phyloP scores from a whole-genome alignment of 768 basidiomycete species.

The Mycena rebaudengoi region DNA sequence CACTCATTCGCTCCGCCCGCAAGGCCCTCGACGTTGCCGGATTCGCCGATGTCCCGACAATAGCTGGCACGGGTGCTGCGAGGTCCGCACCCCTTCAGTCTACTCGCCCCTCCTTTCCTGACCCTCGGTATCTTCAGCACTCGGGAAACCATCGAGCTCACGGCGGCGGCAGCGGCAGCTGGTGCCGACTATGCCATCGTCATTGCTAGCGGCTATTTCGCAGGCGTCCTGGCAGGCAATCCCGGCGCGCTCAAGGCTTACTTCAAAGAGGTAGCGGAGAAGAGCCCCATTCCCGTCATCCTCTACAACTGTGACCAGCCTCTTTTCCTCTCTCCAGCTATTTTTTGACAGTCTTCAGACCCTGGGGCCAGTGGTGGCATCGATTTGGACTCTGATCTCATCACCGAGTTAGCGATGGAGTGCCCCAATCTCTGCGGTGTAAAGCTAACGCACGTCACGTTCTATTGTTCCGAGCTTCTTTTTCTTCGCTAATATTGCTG shows the following conservation, averaged over 20 bases:
- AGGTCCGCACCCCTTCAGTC: not conserved
- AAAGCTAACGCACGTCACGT: conserved; percentile 82
- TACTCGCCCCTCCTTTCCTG: not conserved
- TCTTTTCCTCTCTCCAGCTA: not conserved
- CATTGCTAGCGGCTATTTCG: conserved; percentile 88
- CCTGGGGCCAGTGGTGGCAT: conserved; percentile 91
- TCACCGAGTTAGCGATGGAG: conserved; percentile 79
- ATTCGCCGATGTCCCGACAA: conserved; percentile 66
- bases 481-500: conserved; percentile 17
- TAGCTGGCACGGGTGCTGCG: conserved; percentile 84
- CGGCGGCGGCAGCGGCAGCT: conserved; percentile 78
- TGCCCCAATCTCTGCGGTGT: conserved; percentile 85
- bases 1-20: conserved; percentile 72
- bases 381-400: conserved; percentile 89
- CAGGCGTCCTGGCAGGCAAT: conserved; percentile 72
- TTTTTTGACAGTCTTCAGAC: conserved; percentile 52
- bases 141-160: conserved; percentile 79
- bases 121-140: conserved; percentile 62
- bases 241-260: conserved; percentile 78
- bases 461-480: not conserved
- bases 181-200: conserved; percentile 91
- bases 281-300: conserved; percentile 87
- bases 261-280: conserved; percentile 78
- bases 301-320: conserved; percentile 88
- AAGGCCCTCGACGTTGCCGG: conserved; percentile 75